These are phyloP conservation scores for Psophocarpus tetragonolobus DNA, from an alignment of 306 rosid genomes.

Conservation along the genomic window DNA sequence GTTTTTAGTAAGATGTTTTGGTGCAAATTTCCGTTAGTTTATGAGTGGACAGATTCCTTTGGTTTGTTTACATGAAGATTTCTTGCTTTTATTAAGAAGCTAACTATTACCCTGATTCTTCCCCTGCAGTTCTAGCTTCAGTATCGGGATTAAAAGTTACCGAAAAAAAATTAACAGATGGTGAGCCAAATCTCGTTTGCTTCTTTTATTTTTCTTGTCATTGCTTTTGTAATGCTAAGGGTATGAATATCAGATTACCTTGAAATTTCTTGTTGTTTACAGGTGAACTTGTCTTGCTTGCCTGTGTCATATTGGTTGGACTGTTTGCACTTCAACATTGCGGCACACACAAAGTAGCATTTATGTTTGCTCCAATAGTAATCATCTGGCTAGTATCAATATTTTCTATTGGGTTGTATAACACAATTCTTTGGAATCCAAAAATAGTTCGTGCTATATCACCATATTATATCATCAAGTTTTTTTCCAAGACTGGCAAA, in stretches of 20 bases:
- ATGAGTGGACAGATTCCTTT: not conserved
- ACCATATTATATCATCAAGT: slow-evolving; percentile 71
- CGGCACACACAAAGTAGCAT: slow-evolving; percentile 86
- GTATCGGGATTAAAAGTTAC: slow-evolving; percentile 76
- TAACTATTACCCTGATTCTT: slow-evolving; percentile 1
- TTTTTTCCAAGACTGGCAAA: slow-evolving; percentile 68
- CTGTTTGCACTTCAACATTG: slow-evolving; percentile 88
- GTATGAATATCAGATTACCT: slow-evolving; percentile 10
- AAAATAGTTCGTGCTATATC: slow-evolving; percentile 61
- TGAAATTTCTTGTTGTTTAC: slow-evolving; percentile 31
- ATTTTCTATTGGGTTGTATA: slow-evolving; percentile 78
- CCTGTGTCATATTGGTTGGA: slow-evolving; percentile 82
- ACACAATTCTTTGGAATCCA: slow-evolving; percentile 73
- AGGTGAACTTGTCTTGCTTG: slow-evolving; percentile 75
- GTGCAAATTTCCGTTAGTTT: not conserved
- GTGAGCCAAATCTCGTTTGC: slow-evolving; percentile 44
- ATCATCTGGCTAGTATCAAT: slow-evolving; percentile 73
- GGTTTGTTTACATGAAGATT: slow-evolving; percentile 7
- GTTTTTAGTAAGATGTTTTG: not conserved
- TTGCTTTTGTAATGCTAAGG: slow-evolving; percentile 5
- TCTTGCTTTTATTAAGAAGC: slow-evolving; percentile 6
- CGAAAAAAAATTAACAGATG: slow-evolving; percentile 54
- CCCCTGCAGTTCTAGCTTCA: slow-evolving; percentile 72
- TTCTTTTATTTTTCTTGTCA: not conserved
- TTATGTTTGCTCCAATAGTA: slow-evolving; percentile 78